A percentile compares a stretch with the other conserved stretches of the same genome.
phyloP scores from a whole-genome alignment of 1,284 basidiomycete genomes.

The Sanghuangporus baumii region DNA sequence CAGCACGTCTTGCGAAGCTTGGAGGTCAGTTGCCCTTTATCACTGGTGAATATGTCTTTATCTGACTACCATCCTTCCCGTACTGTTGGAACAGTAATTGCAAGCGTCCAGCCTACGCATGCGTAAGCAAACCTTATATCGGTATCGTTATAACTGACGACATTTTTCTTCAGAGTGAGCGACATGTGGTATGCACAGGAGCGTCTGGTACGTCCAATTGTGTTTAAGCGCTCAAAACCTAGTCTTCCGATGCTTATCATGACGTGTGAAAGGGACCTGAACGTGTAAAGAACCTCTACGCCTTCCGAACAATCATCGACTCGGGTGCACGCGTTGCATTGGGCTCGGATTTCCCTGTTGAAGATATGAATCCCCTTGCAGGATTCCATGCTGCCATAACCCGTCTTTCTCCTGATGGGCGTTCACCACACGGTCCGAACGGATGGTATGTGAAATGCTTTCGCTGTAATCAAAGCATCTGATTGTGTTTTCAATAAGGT shows the following conservation, averaged over 20 bases:
- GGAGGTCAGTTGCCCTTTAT: slow-evolving; percentile 47
- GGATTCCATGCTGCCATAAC: slow-evolving; percentile 87
- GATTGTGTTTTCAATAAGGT: slow-evolving; percentile 42
- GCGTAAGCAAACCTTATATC: slow-evolving; percentile 43
- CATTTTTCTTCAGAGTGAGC: slow-evolving; percentile 45
- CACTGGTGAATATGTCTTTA: not conserved
- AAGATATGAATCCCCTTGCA: slow-evolving; percentile 67
- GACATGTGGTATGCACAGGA: slow-evolving; percentile 90
- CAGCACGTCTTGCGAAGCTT: slow-evolving; percentile 62
- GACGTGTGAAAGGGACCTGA: slow-evolving; percentile 59
- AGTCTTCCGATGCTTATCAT: not conserved
- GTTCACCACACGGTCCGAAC: slow-evolving; percentile 74
- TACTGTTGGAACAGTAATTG: slow-evolving; percentile 54
- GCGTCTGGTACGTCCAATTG: slow-evolving; percentile 51
- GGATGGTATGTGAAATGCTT: slow-evolving; percentile 58
- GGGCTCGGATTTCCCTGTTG: slow-evolving; percentile 90
- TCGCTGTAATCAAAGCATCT: not conserved
- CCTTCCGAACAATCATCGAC: slow-evolving; percentile 70
- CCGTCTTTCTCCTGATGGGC: slow-evolving; percentile 63
- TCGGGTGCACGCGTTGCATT: slow-evolving; percentile 60
- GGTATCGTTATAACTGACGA: not conserved
- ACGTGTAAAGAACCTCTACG: slow-evolving; percentile 80
- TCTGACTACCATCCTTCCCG: not conserved
- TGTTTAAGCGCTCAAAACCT: slow-evolving; percentile 2
- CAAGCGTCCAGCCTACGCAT: slow-evolving; percentile 92